Percentiles rank a stretch among this genome's conserved stretches.
phyloP scores from a whole-genome alignment of 2,329 filamentous ascomycete genomes.

The Aureobasidium mangrovei region DNA sequence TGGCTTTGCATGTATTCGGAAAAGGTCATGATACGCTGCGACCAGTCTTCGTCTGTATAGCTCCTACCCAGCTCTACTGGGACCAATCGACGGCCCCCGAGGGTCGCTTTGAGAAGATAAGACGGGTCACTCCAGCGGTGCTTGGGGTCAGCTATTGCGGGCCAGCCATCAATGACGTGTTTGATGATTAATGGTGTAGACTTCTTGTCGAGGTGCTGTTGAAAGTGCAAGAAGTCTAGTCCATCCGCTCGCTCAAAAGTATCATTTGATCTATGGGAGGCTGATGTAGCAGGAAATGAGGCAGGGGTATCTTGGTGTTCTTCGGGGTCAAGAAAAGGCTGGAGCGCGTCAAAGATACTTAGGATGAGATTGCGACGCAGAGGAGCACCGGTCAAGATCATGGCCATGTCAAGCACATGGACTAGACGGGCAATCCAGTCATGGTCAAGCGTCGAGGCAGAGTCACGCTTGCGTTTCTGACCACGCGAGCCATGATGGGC shows the following conservation, averaged over 20 bases:
- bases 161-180: constrained; percentile 61
- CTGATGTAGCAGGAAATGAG: not conserved
- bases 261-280: not conserved
- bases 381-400: constrained; percentile 65
- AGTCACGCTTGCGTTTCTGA: constrained; percentile 19
- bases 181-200: constrained; percentile 59
- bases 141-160: constrained; percentile 51
- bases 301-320: not conserved
- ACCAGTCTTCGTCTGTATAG: constrained; percentile 81
- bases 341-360: constrained; percentile 45
- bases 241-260: constrained; percentile 7
- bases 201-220: constrained; percentile 21
- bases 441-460: not conserved
- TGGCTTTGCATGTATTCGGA: constrained; percentile 57
- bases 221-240: constrained; percentile 22
- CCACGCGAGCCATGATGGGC: not conserved
- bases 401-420: constrained; percentile 60
- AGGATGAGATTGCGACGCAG: constrained; percentile 40
- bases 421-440: constrained; percentile 52
- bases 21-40: constrained; percentile 71
- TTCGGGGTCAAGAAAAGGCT: constrained; percentile 20
- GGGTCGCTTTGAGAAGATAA: constrained; percentile 67
- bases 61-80: constrained; percentile 74
- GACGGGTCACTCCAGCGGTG: constrained; percentile 62
- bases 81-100: constrained; percentile 69